Base-by-base conservation (phyloP, 805 yeast species). In the Komagataella pastoris region DNA sequence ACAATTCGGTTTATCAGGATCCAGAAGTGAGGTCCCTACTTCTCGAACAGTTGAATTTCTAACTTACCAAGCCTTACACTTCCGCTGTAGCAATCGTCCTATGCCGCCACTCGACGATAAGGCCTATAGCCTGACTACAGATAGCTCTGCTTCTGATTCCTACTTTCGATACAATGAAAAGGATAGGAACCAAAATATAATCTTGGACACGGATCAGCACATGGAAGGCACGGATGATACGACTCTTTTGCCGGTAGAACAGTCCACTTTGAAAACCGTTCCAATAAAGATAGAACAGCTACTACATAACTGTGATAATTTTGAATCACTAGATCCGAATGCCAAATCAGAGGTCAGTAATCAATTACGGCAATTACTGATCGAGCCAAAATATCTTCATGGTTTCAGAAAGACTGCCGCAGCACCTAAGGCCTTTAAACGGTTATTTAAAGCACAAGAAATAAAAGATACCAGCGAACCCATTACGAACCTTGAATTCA, bases 401-500 rank as follows among this genome's bases (percentile, higher is more conserved):
- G 65, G 74, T 7, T 70, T 70, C 55, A 73, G 73, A 53, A 74
- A 70, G 54, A 71, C 76, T 50, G 72, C 70, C 51, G 67, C 69
- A 43, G 65, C 80, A 23, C 76, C 76, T 3, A 67, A 67, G 45
- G 68, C 73, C 5, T 68, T 79, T 52, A 70, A 74, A 52, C 71
- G 81, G 55, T 61, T 83, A 52, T 81, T 83, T 52, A 61, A 83
- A 45, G 85, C 88, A 0, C 91, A 84, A 60, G 88, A 83, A 59
- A 63, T 82, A 52, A 67, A 67, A 50, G 54, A 56, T 24, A 50
- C 60, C 3, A 48, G 49, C n/a, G 59, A 58, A 48, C 36, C 93
- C 12, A 73, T 86, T n/a, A 87, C 89, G 77, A 76, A 79, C 7
- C 70, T 85, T 69, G 76, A 79, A 58, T 90, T 90, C 65, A 81